phyloP scores from a whole-genome alignment of 768 basidiomycete genomes.

The Leccinum imitatum region DNA sequence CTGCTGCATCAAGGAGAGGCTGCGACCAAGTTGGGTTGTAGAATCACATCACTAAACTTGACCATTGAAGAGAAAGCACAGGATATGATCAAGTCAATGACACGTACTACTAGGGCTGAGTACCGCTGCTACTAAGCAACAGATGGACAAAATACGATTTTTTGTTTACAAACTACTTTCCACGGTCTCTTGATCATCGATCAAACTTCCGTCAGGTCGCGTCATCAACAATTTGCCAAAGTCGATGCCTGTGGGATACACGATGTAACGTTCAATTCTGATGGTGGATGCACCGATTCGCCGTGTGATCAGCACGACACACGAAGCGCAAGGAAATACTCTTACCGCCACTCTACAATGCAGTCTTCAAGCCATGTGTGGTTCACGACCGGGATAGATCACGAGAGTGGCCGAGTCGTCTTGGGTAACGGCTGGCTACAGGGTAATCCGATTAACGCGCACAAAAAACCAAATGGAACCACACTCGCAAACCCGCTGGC shows the following conservation, averaged over 20 bases:
- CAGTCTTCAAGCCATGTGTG: constrained; percentile 93
- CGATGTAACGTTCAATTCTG: constrained; percentile 63
- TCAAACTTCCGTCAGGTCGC: constrained; percentile 4
- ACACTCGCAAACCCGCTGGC: constrained; percentile 68
- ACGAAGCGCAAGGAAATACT: not conserved
- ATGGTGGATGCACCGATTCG: constrained; percentile 48
- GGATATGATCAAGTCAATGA: too few species aligned
- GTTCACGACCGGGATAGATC: constrained; percentile 86
- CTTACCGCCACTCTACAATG: constrained; percentile 70
- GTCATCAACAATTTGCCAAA: constrained; percentile 46
- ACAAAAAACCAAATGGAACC: not conserved
- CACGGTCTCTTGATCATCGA: too few species aligned
- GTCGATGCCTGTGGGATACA: constrained; percentile 67
- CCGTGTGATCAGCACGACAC: not conserved
- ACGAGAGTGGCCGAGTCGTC: constrained; percentile 67
- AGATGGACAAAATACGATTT: too few species aligned
- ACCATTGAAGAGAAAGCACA: too few species aligned
- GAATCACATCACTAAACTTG: too few species aligned
- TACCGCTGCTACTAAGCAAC: too few species aligned
- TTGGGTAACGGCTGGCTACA: constrained; percentile 49
- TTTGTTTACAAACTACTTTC: too few species aligned
- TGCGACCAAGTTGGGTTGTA: too few species aligned
- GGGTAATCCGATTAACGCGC: not conserved
- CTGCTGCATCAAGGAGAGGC: too few species aligned
- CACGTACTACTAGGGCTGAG: too few species aligned